phyloP scores from a whole-genome alignment of 2,329 filamentous ascomycete genomes.

The Purpureocillium lavendulum region DNA sequence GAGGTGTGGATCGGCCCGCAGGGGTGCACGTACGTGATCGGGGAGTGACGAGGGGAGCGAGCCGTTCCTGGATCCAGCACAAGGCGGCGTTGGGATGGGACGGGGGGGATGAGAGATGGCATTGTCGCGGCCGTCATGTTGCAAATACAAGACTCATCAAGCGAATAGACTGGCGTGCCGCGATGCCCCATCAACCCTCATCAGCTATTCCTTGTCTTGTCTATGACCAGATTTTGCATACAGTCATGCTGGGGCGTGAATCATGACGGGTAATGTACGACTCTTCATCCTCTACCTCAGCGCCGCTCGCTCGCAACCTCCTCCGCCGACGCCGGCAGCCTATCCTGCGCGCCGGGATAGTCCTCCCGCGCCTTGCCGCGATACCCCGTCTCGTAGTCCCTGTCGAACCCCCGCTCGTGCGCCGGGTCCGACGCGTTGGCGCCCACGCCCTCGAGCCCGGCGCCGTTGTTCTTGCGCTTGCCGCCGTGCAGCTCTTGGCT shows the following conservation, averaged over 20 bases:
- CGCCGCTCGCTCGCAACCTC: background rate
- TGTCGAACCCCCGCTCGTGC: constrained; percentile 20
- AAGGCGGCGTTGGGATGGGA: too few species aligned
- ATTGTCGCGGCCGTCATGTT: too few species aligned
- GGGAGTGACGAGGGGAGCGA: constrained; percentile 32
- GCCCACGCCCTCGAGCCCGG: constrained; percentile 30
- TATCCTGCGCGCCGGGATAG: background rate
- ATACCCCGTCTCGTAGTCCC: constrained; percentile 5
- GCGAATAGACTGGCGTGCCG: too few species aligned
- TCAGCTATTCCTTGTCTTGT: too few species aligned
- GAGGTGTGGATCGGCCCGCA: constrained; percentile 61
- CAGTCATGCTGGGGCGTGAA: too few species aligned
- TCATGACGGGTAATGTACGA: too few species aligned
- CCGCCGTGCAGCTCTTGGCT: constrained; percentile 29
- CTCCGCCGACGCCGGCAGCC: background rate
- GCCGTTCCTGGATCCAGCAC: background rate
- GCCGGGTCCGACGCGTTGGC: constrained; percentile 20
- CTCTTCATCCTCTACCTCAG: too few species aligned
- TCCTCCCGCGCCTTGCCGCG: background rate
- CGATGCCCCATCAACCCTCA: too few species aligned
- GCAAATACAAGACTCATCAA: too few species aligned
- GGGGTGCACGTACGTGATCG: constrained; percentile 62
- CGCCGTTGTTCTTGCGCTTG: constrained; percentile 25
- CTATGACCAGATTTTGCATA: too few species aligned
- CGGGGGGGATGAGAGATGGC: too few species aligned